Percentiles rank a stretch among this genome's conserved stretches.
Evolutionary conservation across 2,329 filamentous ascomycete species (phyloP).

Genomic region (Hypomyces rosellus): DNA sequence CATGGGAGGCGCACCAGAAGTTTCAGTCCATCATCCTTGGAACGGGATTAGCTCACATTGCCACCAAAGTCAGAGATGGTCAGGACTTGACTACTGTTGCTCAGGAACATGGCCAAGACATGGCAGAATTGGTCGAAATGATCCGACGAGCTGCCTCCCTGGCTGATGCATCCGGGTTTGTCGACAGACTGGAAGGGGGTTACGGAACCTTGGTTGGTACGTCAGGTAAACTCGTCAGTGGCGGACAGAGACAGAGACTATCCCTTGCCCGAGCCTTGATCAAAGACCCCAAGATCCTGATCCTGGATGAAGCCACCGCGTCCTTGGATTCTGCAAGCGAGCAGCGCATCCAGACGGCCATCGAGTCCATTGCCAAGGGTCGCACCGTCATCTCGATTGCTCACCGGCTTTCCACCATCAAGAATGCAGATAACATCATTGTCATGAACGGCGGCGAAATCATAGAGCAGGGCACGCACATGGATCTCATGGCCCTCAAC

Average conservation of each 20-base stretch:
- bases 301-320: slow-evolving; percentile 57
- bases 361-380: slow-evolving; percentile 40
- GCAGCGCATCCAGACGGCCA: slow-evolving; percentile 43
- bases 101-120: slow-evolving; percentile 34
- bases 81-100: slow-evolving; percentile 40
- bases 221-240: slow-evolving; percentile 48
- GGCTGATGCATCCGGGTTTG: slow-evolving; percentile 54
- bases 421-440: slow-evolving; percentile 60
- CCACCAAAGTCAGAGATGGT: slow-evolving; percentile 45
- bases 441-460: slow-evolving; percentile 52
- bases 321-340: slow-evolving; percentile 55
- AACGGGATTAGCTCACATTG: slow-evolving; percentile 43
- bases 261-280: slow-evolving; percentile 53
- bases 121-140: slow-evolving; percentile 30
- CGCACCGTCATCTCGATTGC: slow-evolving; percentile 63
- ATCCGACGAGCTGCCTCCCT: slow-evolving; percentile 26
- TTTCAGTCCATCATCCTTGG: slow-evolving; percentile 43
- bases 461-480: slow-evolving; percentile 58
- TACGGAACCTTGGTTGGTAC: slow-evolving; percentile 48
- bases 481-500: slow-evolving; percentile 47
- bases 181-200: slow-evolving; percentile 46
- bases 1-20: slow-evolving; percentile 29
- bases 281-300: slow-evolving; percentile 48
- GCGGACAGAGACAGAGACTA: slow-evolving; percentile 55
- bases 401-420: slow-evolving; percentile 55